Percentiles rank a stretch among this genome's conserved stretches.
phyloP scores from a whole-genome alignment of 495 filamentous ascomycete genomes.

The Penicillium ochrochloron region DNA sequence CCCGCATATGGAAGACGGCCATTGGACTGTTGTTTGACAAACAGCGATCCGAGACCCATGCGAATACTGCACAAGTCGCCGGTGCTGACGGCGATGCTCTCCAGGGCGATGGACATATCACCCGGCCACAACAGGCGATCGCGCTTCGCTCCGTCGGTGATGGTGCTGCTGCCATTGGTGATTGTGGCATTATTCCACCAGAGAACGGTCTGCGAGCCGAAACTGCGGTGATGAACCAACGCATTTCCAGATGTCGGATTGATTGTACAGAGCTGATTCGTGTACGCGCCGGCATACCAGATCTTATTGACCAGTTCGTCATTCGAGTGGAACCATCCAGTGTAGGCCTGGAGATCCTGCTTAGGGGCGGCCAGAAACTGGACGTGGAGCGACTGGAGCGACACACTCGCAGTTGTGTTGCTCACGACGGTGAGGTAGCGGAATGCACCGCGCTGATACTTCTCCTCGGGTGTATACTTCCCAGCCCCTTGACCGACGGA shows the following conservation, averaged over 20 bases:
- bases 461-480: slow-evolving; percentile 34
- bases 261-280: slow-evolving; percentile 60
- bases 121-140: slow-evolving; percentile 63
- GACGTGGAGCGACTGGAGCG: slow-evolving; percentile 23
- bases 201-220: slow-evolving; percentile 14
- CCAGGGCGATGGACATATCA: slow-evolving; percentile 61
- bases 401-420: slow-evolving; percentile 28
- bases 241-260: slow-evolving; percentile 53
- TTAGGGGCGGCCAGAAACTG: slow-evolving; percentile 45
- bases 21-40: slow-evolving; percentile 47
- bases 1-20: slow-evolving; percentile 57
- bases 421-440: slow-evolving; percentile 47
- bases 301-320: slow-evolving; percentile 61
- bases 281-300: slow-evolving; percentile 70
- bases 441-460: slow-evolving; percentile 48
- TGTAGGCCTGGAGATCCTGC: slow-evolving; percentile 58
- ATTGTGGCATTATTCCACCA: slow-evolving; percentile 41
- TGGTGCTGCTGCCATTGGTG: slow-evolving; percentile 51
- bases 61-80: slow-evolving; percentile 58
- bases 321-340: slow-evolving; percentile 62
- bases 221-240: slow-evolving; percentile 41
- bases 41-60: slow-evolving; percentile 58
- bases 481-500: slow-evolving; percentile 30
- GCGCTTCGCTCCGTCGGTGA: slow-evolving; percentile 60
- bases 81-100: slow-evolving; percentile 56